Evolutionary conservation across 2,329 filamentous ascomycete genomes (phyloP).

Genomic region (Penicillium paneum): DNA sequence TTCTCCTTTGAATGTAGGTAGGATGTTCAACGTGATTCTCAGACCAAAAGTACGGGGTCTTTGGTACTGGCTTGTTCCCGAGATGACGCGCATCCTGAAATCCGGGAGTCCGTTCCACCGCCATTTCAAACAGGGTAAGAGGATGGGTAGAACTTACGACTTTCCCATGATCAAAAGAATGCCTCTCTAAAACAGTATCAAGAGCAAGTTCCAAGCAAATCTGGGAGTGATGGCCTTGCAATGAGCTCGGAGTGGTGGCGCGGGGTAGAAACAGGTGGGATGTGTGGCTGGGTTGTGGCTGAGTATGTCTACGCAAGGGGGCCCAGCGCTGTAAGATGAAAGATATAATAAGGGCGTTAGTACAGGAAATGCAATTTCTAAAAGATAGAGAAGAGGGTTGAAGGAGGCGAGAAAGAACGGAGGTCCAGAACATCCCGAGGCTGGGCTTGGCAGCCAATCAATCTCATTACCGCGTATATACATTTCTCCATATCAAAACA

Average conservation of each 20-base stretch:
- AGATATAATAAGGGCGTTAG: background rate
- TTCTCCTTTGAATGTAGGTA: background rate
- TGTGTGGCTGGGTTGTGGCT: conserved; percentile 22
- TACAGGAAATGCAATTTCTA: background rate
- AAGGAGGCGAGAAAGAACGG: conserved; percentile 10
- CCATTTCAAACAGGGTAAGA: background rate
- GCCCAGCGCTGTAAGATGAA: background rate
- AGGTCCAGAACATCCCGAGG: conserved; percentile 21
- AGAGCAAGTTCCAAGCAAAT: conserved; percentile 5
- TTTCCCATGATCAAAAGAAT: conserved; percentile 34
- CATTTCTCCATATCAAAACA: background rate
- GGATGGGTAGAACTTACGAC: conserved; percentile 31
- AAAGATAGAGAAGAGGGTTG: conserved; percentile 1
- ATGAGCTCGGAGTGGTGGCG: conserved; percentile 13
- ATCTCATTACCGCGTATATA: conserved; percentile 2
- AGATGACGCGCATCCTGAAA: background rate
- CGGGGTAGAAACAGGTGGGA: conserved; percentile 20
- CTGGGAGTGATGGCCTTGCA: conserved; percentile 4
- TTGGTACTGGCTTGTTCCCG: background rate
- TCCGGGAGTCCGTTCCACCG: background rate
- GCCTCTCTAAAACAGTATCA: conserved; percentile 2
- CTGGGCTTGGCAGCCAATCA: conserved; percentile 18
- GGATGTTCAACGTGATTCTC: background rate
- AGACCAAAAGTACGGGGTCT: background rate
- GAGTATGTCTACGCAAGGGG: conserved; percentile 4